Base-by-base conservation (phyloP, 2,329 filamentous ascomycete species). In the Hansfordia pulvinata region DNA sequence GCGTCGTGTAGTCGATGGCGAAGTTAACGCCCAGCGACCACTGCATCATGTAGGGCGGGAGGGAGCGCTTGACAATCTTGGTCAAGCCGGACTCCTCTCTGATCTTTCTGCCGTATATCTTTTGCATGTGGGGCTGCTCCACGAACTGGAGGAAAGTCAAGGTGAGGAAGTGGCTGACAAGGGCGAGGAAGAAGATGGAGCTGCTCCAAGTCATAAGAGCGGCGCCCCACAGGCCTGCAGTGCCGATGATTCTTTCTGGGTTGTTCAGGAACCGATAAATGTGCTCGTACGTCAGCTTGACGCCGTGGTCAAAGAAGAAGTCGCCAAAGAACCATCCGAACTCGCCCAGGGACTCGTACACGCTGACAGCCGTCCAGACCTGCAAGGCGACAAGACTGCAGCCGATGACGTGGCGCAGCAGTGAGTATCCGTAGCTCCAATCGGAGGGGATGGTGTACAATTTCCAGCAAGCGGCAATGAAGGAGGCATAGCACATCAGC, bases 241-340 rank as follows among this genome's bases (percentile, higher is more conserved):
- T 76, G 16, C 90, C 90, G 36, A 98, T 77, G 20, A 96, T 76
- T 30, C 88, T 78, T 52, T 98, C 90, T 0, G 90, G 90, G 45
- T 96, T 98, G 58, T 98, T 98, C 38, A 98, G 63, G 56, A 93
- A 98, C 25, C 90, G 84, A 52, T 98, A 98, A 43, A 98, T 98
- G 35, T 88, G 92, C 39, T 80, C 85, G 54, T 98, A 98, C 1
- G 83, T 96, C 34, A 96, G 64, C 54, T 90, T 93, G 9, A 78
- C 77, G 8, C 76, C 72, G 23, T 83, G 78, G 34, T 94, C 84
- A 47, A 90, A 94, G 64, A 98, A 96, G 61, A 96, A 98, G 49
- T 98, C 90, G 11, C 90, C 90, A 46, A 86, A 96, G 62, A 96
- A 96, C 88, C 88, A 98, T 41, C 90, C 90, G 44, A 96, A 98